Evolutionary conservation across 805 yeast species (phyloP).

Genomic region (Barnettozyma sp.): DNA sequence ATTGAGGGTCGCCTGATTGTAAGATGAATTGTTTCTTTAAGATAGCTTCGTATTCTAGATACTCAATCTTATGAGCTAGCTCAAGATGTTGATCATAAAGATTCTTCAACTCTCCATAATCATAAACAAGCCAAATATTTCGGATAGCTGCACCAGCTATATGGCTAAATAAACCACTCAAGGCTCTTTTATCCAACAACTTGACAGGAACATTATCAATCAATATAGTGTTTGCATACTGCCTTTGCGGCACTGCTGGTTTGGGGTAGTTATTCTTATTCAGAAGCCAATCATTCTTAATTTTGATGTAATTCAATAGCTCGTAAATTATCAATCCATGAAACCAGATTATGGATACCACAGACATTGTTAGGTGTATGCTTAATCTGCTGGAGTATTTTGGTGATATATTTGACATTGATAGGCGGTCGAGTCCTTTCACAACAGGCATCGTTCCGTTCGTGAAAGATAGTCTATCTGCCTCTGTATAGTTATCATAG

Average conservation of each 20-base stretch:
- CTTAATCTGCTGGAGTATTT: constrained; percentile 42
- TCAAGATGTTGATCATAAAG: constrained; percentile 26
- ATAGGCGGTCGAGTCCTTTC: constrained; percentile 56
- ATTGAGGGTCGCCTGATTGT: background rate
- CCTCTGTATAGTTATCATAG: constrained; percentile 17
- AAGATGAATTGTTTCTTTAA: constrained; percentile 12
- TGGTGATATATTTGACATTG: constrained; percentile 63
- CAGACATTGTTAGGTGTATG: constrained; percentile 56
- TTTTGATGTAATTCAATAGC: constrained; percentile 40
- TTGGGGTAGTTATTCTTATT: constrained; percentile 19
- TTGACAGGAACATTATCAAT: constrained; percentile 40
- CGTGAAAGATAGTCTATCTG: constrained; percentile 16
- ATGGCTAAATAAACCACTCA: constrained; percentile 21
- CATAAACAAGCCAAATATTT: constrained; percentile 53
- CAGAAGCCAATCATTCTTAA: constrained; percentile 38
- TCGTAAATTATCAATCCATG: constrained; percentile 54
- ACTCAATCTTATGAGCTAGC: constrained; percentile 33
- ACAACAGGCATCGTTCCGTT: constrained; percentile 23
- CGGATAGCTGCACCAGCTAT: constrained; percentile 43
- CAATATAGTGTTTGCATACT: constrained; percentile 30
- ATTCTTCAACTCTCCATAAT: constrained; percentile 32
- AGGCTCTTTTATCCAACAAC: constrained; percentile 16
- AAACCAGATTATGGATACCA: constrained; percentile 48
- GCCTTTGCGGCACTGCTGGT: constrained; percentile 17
- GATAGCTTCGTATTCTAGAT: constrained; percentile 31